Evolutionary conservation across 495 filamentous ascomycete genomes (phyloP), one percentile per base, ranked within the genome.

Genomic region (Durotheca rogersii): DNA sequence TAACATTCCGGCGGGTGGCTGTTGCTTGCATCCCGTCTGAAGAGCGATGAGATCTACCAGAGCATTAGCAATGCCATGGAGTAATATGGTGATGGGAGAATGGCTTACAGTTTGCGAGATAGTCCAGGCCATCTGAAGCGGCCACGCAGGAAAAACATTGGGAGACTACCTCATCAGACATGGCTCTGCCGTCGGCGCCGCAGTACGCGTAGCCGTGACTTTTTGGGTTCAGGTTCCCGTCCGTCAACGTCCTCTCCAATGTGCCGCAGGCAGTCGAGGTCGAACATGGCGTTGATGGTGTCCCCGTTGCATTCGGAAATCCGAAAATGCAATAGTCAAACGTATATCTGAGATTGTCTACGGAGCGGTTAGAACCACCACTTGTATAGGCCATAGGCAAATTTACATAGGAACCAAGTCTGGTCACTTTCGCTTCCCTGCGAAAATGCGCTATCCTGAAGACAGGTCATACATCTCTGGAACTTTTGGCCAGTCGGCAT

Each of bases 391-490:
- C 2, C 29, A 6, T 25, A 0, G 6, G 30, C 33, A 4, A 1
- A 64, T 76, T 67, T 64, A 79, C 75, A 79, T 9, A 79, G 56
- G 49, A 78, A 79, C 76, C 73, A 78, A 43, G 62, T 63, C 39
- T 72, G 72, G 53, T 81, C 77, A 31, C 47, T 78, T 64, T 77
- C 73, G 3, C 19, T 39, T 4, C 64, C 68, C 30, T 71, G 65
- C 0, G 68, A 60, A 46, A 71, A 73, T 16, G 64, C 67, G 62
- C 76, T 81, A 12, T 64, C 70, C 52, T 79, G 70, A 25, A 81
- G 60, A 59, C 77, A 81, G 9, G 58, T 72, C 62, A 78, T 70
- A 55, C 77, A 81, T 3, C 50, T 51, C 57, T 74, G 66, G 49
- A 72, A 79, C 51, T 73, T 78, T 46, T 60, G 62, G 6, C 75